Conservation (phyloP, 1,284 basidiomycete genomes). For the Tranzscheliella williamsii region DNA sequence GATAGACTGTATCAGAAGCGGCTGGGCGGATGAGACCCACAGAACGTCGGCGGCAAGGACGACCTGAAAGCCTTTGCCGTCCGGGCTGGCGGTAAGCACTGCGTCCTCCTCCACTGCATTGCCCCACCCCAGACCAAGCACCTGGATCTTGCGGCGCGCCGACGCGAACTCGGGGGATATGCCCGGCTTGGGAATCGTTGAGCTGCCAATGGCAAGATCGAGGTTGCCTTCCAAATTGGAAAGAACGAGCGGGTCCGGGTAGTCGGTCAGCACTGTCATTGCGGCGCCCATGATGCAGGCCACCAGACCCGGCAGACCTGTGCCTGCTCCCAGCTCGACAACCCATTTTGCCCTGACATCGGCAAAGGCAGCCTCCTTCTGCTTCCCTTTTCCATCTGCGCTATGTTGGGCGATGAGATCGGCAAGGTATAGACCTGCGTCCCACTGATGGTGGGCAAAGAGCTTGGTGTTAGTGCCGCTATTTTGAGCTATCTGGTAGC, state of each 20-base stretch:
- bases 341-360: constrained; percentile 35
- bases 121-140: constrained; percentile 33
- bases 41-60: constrained; percentile 53
- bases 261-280: constrained; percentile 38
- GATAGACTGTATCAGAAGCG: constrained; percentile 43
- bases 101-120: constrained; percentile 8
- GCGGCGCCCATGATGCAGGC: constrained; percentile 33
- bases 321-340: constrained; percentile 53
- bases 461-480: constrained; percentile 46
- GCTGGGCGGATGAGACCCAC: constrained; percentile 57
- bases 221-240: constrained; percentile 21
- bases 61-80: constrained; percentile 24
- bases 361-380: constrained; percentile 4
- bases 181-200: no score
- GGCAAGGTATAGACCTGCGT: constrained; percentile 51
- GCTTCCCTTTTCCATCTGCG: not conserved
- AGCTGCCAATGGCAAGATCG: constrained; percentile 7
- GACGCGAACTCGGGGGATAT: not conserved
- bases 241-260: constrained; percentile 34
- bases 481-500: constrained; percentile 40
- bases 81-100: not conserved
- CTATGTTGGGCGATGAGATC: constrained; percentile 34
- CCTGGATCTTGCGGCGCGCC: constrained; percentile 9
- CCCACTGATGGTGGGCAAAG: constrained; percentile 59
- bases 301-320: constrained; percentile 46